Evolutionary conservation across 331 rosid species (phyloP).

Genomic region (Quercus tomentella): DNA sequence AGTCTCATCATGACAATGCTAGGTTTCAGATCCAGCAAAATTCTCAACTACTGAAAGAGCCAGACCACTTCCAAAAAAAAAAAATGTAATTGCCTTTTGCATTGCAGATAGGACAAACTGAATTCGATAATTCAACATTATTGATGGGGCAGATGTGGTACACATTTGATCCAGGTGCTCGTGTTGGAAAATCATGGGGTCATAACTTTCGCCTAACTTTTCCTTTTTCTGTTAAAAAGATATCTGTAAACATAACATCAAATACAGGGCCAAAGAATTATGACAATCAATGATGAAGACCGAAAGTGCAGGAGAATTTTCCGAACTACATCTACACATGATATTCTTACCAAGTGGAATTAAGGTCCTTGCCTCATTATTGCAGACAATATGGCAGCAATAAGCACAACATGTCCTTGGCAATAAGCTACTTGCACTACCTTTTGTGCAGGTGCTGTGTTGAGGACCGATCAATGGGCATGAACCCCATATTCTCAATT

Average conservation of each 20-base stretch:
- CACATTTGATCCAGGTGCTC: constrained; percentile 35
- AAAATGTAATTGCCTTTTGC: neutral
- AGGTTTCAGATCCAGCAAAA: constrained; percentile 16
- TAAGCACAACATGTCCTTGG: neutral
- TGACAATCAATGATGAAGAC: neutral
- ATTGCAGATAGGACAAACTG: constrained; percentile 26
- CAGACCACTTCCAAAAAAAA: neutral
- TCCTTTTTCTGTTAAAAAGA: neutral
- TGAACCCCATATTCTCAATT: too few species aligned
- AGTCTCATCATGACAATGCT: constrained; percentile 16
- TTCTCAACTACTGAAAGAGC: constrained; percentile 14
- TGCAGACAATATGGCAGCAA: neutral
- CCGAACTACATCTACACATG: neutral
- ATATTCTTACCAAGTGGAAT: neutral
- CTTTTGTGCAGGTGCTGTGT: neutral
- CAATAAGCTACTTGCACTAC: neutral
- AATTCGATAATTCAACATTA: constrained; percentile 29
- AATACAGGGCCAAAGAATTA: neutral
- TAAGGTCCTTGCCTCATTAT: neutral
- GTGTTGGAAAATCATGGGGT: constrained; percentile 15
- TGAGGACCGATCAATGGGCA: neutral
- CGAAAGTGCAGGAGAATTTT: neutral
- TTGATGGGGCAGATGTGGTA: constrained; percentile 24
- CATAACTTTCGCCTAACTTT: constrained; percentile 4
- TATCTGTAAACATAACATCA: neutral